These are phyloP conservation scores for Pholiota molesta DNA, from an alignment of 768 basidiomycete species.

Conservation along the genomic window DNA sequence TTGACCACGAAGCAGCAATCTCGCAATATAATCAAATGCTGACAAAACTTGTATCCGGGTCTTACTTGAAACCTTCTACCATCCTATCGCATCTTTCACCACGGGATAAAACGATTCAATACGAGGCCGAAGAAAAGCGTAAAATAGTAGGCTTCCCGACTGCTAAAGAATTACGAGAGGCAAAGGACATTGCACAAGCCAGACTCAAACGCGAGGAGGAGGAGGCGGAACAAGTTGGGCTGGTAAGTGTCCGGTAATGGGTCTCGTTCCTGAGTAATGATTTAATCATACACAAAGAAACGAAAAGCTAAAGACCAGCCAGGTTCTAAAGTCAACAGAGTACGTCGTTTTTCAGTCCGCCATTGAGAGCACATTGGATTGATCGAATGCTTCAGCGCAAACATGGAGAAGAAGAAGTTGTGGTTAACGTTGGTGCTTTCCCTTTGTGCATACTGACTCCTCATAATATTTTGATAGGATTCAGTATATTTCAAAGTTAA, in stretches of 20 bases:
- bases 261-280: slow-evolving; percentile 16
- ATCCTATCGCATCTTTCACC: slow-evolving; percentile 78
- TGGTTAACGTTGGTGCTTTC: slow-evolving; percentile 63
- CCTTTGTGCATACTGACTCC: slow-evolving; percentile 4
- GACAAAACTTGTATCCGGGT: slow-evolving; percentile 67
- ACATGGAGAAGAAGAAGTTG: slow-evolving; percentile 53
- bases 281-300: slow-evolving; percentile 51
- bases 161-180: slow-evolving; percentile 75
- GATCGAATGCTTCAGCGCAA: slow-evolving; percentile 35
- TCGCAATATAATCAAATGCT: slow-evolving; percentile 62
- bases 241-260: slow-evolving; percentile 49
- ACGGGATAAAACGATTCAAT: slow-evolving; percentile 77
- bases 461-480: slow-evolving; percentile 45
- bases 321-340: slow-evolving; percentile 56
- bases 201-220: slow-evolving; percentile 71
- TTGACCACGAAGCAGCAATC: slow-evolving; percentile 12
- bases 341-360: slow-evolving; percentile 25
- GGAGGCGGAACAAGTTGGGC: slow-evolving; percentile 70
- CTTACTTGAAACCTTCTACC: slow-evolving; percentile 83
- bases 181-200: slow-evolving; percentile 65
- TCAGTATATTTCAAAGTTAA: slow-evolving; percentile 84
- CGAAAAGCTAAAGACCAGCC: slow-evolving; percentile 56
- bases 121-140: slow-evolving; percentile 76
- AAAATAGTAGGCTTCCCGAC: slow-evolving; percentile 80
- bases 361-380: slow-evolving; percentile 1